Percentiles rank a stretch among this genome's conserved stretches.
Conservation (phyloP, 1,139 yeast genomes). For the Magnusiomyces ingens region DNA sequence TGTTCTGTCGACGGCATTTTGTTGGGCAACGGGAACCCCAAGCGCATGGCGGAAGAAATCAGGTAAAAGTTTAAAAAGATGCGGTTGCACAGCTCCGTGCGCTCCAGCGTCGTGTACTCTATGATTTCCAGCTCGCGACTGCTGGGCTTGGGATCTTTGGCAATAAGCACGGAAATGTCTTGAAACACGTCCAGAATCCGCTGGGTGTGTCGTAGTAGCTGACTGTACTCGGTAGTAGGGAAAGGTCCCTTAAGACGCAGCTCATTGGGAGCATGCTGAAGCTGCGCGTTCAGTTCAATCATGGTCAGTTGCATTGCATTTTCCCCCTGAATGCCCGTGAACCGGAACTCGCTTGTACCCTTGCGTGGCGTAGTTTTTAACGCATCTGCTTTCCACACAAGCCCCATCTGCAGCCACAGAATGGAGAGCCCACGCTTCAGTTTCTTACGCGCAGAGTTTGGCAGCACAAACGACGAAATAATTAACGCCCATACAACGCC, state of each 20-base stretch:
- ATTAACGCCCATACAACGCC: constrained; percentile 76
- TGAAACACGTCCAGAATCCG: constrained; percentile 68
- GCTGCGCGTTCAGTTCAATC: constrained; percentile 51
- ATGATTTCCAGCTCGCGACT: constrained; percentile 52
- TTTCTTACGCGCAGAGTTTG: constrained; percentile 67
- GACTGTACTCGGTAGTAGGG: constrained; percentile 47
- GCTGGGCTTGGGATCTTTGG: constrained; percentile 51
- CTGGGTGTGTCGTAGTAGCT: constrained; percentile 51
- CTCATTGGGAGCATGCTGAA: constrained; percentile 72
- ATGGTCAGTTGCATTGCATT: constrained; percentile 44
- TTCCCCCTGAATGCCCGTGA: constrained; percentile 30
- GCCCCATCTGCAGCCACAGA: constrained; percentile 73
- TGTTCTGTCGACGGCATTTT: constrained; percentile 74
- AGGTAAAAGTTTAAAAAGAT: constrained; percentile 69
- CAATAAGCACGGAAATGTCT: constrained; percentile 60
- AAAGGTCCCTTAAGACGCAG: constrained; percentile 69
- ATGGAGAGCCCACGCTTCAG: constrained; percentile 58
- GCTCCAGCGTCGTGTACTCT: constrained; percentile 48
- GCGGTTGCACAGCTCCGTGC: constrained; percentile 63
- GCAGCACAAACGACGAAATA: constrained; percentile 54
- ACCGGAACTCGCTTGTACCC: constrained; percentile 8
- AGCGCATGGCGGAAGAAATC: constrained; percentile 67
- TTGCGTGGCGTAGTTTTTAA: constrained; percentile 29
- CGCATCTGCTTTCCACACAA: constrained; percentile 71
- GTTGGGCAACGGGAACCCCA: constrained; percentile 71